These are phyloP conservation scores for Terfezia boudieri DNA, from an alignment of 495 filamentous ascomycete species.

Conservation along the genomic window DNA sequence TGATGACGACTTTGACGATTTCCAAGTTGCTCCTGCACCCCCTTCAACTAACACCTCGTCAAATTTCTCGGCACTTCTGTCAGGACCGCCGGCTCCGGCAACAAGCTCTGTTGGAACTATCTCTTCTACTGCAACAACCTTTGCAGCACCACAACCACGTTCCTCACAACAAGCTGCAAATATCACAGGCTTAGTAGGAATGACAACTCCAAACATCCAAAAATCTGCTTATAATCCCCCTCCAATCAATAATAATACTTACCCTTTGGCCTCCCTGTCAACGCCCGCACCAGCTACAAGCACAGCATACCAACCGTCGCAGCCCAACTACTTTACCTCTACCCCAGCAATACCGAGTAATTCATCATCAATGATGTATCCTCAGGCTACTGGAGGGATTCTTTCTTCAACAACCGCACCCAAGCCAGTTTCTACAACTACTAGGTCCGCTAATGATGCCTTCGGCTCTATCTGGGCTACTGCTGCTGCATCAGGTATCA, in stretches of 20 bases:
- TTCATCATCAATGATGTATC: neutral
- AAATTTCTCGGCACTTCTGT: conserved; percentile 22
- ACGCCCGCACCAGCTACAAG: conserved; percentile 22
- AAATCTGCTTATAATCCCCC: conserved; percentile 41
- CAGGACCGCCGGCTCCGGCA: conserved; percentile 22
- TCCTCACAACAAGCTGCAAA: conserved; percentile 58
- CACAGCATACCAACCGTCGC: conserved; percentile 50
- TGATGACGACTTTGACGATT: conserved; percentile 96
- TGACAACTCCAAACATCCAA: conserved; percentile 33
- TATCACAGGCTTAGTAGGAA: conserved; percentile 53
- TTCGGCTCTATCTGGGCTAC: conserved; percentile 65
- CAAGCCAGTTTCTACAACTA: conserved; percentile 21
- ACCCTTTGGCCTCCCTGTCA: conserved; percentile 25
- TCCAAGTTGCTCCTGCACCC: conserved; percentile 69
- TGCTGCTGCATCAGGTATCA: conserved; percentile 50
- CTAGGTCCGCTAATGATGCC: conserved; percentile 39
- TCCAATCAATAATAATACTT: conserved; percentile 25
- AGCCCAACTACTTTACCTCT: conserved; percentile 90
- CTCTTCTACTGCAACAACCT: conserved; percentile 34
- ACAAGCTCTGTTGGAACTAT: conserved; percentile 30
- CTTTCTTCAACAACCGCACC: conserved; percentile 11
- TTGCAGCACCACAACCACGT: conserved; percentile 62
- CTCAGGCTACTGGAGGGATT: conserved; percentile 9
- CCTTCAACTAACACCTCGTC: conserved; percentile 23
- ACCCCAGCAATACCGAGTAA: conserved; percentile 23